Evolutionary conservation across 2,329 filamentous ascomycete species (phyloP), one percentile per base, ranked within the genome.

Genomic region (Septoria petroselini): DNA sequence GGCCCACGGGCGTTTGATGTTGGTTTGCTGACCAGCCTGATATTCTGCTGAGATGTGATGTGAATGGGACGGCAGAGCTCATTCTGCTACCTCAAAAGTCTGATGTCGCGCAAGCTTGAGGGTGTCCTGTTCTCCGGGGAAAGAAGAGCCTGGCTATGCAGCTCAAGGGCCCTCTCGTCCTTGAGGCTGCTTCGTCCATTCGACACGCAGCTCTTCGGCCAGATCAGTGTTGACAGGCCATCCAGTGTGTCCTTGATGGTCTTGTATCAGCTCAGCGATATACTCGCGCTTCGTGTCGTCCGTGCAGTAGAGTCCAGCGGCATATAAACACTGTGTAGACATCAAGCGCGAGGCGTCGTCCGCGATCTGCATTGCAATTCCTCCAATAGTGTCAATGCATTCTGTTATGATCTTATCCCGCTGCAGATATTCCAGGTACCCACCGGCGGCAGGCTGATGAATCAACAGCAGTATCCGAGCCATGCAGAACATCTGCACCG

Each of bases 391-490:
- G 37, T 73, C 71, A 4, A 78, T 72, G 18, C 73, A 72, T 27
- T 76, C 72, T 11, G 71, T 67, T 6, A 76, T 67, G n/a, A 66
- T 62, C 47, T 69, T 70, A 54, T 76, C 71, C 14, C 72, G 68
- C 15, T 68, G 62, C 33, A 72, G 55, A 54, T 76, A 78, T 8
- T 76, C 76, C 12, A 74, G 67, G 39, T 76, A 71, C 0, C 76
- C 77, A 1, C 75, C 74, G 8, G 69, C 66, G 0, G 73, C 74
- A 1, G 78, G 78, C 39, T 76, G 72, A 43, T 81, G 74, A 40
- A 80, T 70, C 1, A 78, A 65, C 1, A 80, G 70, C 0, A 82
- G 65, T 35, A 81, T 76, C 7, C 73, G 70, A 0, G 78, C 76
- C 52, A 79, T 76, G 55, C 73, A 71, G 54, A 78, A 75, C 11